Conservation (phyloP, 2,329 filamentous ascomycete species). For the Penicillium decumbens region DNA sequence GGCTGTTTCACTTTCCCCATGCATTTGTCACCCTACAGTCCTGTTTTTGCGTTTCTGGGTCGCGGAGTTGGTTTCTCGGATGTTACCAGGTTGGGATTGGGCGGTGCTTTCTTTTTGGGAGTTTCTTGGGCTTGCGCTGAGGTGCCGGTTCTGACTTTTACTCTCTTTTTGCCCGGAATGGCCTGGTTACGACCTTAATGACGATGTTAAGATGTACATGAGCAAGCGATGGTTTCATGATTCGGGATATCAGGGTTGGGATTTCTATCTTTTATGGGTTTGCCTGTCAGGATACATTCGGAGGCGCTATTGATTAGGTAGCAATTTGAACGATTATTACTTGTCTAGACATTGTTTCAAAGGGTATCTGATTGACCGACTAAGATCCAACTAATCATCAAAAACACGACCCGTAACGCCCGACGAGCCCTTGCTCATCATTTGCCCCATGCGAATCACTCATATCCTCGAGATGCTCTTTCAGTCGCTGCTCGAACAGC, state of each 20-base stretch:
- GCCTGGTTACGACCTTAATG: constrained; percentile 37
- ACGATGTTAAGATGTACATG: constrained; percentile 41
- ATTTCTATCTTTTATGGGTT: constrained; percentile 16
- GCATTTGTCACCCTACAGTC: neutral
- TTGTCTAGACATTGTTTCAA: constrained; percentile 8
- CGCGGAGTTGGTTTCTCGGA: constrained; percentile 17
- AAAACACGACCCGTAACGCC: constrained; percentile 13
- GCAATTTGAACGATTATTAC: constrained; percentile 19
- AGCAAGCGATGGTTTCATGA: constrained; percentile 35
- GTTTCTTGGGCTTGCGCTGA: constrained; percentile 26
- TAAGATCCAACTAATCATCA: constrained; percentile 1
- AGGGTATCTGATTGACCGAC: constrained; percentile 23
- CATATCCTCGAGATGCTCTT: neutral
- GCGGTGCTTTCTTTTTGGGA: constrained; percentile 24
- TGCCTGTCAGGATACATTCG: constrained; percentile 9
- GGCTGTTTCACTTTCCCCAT: neutral
- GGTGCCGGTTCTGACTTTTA: constrained; percentile 26
- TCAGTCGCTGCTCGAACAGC: constrained; percentile 80
- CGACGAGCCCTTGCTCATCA: neutral
- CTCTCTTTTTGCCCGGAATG: constrained; percentile 25
- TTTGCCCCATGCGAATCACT: neutral
- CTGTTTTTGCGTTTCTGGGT: constrained; percentile 16
- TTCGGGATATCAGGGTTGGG: constrained; percentile 23
- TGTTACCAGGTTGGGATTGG: constrained; percentile 21
- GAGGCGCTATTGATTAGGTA: constrained; percentile 22